Percentiles rank a stretch among this genome's conserved stretches.
Evolutionary conservation across 345 rosid species (phyloP).

Genomic region (Citropsis articulata): DNA sequence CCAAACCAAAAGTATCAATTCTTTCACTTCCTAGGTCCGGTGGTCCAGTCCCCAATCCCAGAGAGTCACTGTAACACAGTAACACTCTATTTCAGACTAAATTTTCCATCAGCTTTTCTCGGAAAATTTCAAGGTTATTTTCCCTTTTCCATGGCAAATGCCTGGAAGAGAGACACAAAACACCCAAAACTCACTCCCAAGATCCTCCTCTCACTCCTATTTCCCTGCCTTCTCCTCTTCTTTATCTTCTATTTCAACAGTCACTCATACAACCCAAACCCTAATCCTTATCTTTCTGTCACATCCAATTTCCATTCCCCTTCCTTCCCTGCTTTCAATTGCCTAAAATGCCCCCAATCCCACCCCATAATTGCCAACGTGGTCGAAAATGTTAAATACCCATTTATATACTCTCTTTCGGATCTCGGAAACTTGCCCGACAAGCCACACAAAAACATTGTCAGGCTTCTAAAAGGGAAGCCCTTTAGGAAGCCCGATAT

Average conservation of each 20-base stretch:
- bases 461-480: conserved; percentile 86
- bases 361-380: conserved; percentile 82
- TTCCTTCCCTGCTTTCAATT: conserved; percentile 56
- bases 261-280: conserved; percentile 22
- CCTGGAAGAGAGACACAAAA: conserved; percentile 62
- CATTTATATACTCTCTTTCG: conserved; percentile 76
- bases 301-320: conserved; percentile 29
- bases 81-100: not conserved
- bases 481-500: conserved; percentile 88
- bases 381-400: conserved; percentile 78
- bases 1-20: no score
- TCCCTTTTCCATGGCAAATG: conserved; percentile 56
- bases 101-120: not conserved
- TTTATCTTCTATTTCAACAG: conserved; percentile 43
- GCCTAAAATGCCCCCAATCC: conserved; percentile 70
- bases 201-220: conserved; percentile 40
- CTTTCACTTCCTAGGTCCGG: not conserved
- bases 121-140: not conserved
- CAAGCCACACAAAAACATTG: conserved; percentile 95
- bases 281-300: conserved; percentile 15
- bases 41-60: no score
- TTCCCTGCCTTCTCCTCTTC: conserved; percentile 47
- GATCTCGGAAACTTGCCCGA: conserved; percentile 87
- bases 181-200: conserved; percentile 50
- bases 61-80: not conserved